phyloP scores from a whole-genome alignment of 225 moss, liverwort and hornwort species.

The Rhytidiadelphus loreus region DNA sequence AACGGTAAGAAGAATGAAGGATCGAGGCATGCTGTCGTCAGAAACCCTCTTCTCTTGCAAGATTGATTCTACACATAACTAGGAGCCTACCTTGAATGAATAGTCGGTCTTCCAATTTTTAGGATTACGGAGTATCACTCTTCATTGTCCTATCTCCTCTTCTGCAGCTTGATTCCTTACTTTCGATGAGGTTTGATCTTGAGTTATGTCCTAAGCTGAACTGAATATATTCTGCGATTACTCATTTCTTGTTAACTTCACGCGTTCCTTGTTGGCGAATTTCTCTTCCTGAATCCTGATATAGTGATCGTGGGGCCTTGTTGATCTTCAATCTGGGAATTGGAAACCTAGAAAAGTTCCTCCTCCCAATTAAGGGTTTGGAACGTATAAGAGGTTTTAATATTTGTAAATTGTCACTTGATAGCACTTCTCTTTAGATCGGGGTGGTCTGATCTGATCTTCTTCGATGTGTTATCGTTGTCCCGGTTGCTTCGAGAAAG shows the following conservation, averaged over 20 bases:
- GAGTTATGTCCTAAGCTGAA: not conserved
- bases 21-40: not conserved
- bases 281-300: not conserved
- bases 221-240: not conserved
- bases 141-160: not conserved
- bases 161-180: not conserved
- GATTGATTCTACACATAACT: not conserved
- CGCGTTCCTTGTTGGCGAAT: not conserved
- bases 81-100: not conserved
- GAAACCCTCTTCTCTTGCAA: not conserved
- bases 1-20: slow-evolving; percentile 52
- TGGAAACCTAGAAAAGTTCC: not conserved
- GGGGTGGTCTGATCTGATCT: not conserved
- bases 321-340: not conserved
- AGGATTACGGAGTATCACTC: not conserved
- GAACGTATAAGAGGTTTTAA: not conserved
- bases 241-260: not conserved
- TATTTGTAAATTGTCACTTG: not conserved
- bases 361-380: not conserved
- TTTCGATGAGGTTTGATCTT: not conserved
- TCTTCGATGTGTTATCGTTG: not conserved
- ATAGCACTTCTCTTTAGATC: not conserved
- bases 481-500: not conserved
- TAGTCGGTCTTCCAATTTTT: not conserved
- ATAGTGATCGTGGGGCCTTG: not conserved